Evolutionary conservation across 1,284 basidiomycete genomes (phyloP).

Genomic region (Cystobasidium pallidum): DNA sequence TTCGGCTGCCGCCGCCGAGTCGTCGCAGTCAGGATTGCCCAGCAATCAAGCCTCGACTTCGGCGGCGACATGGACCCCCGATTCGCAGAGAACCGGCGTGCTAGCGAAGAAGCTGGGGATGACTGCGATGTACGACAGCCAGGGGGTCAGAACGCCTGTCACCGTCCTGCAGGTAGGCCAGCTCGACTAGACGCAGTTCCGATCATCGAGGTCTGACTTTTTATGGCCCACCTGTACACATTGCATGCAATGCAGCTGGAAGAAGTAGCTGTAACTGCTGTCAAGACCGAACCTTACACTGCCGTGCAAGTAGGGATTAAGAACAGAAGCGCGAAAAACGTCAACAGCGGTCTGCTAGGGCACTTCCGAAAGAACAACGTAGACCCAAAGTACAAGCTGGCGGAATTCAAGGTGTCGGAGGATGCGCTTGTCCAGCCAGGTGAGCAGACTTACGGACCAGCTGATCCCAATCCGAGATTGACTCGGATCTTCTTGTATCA

Average conservation of each 20-base stretch:
- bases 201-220: conserved; percentile 10
- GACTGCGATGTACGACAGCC: conserved; percentile 89
- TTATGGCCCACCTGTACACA: not conserved
- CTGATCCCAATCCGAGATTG: too few relatives aligned
- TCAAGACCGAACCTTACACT: conserved; percentile 65
- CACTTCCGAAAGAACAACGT: conserved; percentile 85
- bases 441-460: conserved; percentile 4
- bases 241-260: conserved; percentile 28
- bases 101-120: conserved; percentile 95
- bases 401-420: conserved; percentile 86
- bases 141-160: conserved; percentile 83
- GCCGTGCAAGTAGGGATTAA: conserved; percentile 83
- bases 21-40: conserved; percentile 2
- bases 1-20: conserved; percentile 13
- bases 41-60: conserved; percentile 36
- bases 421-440: conserved; percentile 12
- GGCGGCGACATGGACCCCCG: conserved; percentile 33
- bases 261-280: conserved; percentile 43
- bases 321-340: conserved; percentile 68
- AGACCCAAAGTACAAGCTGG: conserved; percentile 80
- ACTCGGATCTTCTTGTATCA: conserved; percentile 2
- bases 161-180: conserved; percentile 85
- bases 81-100: conserved; percentile 76
- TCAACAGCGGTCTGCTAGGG: conserved; percentile 75
- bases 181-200: not conserved